Evolutionary conservation across 2,329 filamentous ascomycete species (phyloP).

Genomic region (Sporothrix protearum): DNA sequence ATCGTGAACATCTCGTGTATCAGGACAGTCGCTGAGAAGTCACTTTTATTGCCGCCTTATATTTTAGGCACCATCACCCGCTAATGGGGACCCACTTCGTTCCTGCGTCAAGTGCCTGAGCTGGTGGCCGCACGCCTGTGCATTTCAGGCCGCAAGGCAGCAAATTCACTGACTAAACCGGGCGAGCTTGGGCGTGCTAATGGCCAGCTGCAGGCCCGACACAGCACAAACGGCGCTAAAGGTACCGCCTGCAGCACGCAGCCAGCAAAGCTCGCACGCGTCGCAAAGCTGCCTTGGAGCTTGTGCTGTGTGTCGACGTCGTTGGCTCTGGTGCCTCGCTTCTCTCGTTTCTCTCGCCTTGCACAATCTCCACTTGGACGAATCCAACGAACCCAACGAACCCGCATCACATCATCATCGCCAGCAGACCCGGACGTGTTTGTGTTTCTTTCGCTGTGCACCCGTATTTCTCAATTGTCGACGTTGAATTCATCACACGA

Average conservation of each 20-base stretch:
- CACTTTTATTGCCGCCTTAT: background rate
- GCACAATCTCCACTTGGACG: background rate
- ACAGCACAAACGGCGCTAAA: constrained; percentile 1
- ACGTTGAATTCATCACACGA: background rate
- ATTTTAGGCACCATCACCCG: background rate
- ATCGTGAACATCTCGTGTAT: background rate
- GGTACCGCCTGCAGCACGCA: constrained; percentile 17
- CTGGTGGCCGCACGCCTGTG: background rate
- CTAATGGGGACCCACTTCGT: background rate
- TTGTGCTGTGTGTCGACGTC: constrained; percentile 11
- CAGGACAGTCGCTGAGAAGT: background rate
- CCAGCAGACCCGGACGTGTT: background rate
- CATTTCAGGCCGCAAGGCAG: constrained; percentile 22
- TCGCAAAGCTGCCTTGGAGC: constrained; percentile 29
- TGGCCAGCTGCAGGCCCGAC: background rate
- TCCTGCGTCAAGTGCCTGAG: constrained; percentile 11
- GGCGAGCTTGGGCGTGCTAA: background rate
- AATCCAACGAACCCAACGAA: background rate
- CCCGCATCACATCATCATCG: background rate
- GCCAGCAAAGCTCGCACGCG: constrained; percentile 25
- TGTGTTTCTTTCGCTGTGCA: background rate
- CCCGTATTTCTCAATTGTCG: background rate
- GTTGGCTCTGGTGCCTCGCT: constrained; percentile 10
- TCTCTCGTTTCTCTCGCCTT: constrained; percentile 2
- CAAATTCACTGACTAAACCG: constrained; percentile 7